Evolutionary conservation across 345 rosid species (phyloP), one percentile per base, ranked within the genome.

Genomic region (Anastatica hierochuntica): DNA sequence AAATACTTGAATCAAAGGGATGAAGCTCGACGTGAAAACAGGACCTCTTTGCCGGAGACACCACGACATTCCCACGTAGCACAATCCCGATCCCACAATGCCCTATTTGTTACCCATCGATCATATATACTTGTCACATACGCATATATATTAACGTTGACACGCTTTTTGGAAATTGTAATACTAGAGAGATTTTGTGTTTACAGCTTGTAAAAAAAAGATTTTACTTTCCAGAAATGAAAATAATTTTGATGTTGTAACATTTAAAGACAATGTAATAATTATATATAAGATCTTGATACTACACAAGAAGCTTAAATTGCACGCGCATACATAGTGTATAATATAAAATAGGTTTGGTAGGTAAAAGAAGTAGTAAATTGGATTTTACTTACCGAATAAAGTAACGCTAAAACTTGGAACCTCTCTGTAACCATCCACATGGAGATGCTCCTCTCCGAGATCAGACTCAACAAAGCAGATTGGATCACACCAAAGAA

Each of bases 1-100:
- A 64, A 83, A 75, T 64, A 83, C 73, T 53, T 85, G 95, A 49
- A 75, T 60, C 19, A 81, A 60, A 33, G 95, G 95, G 47, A 74
- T 75, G 60, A 88, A 83, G 15, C 89, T 81, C 12, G 95, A 72
- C 1, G 97, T 85, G 75, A 85, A 85, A 20, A 85, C 76, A 0
- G 97, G 88, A 20, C 88, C 95, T 56, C 79, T 77, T 53, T 79
- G 79, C 64, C 78, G 70, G 13, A 85, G 90, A 64, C 84, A 83
- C 94, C 95, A 85, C 3, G 94, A 72, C 88, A 89, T 79, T n/a
- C 81, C 94, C 19, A 83, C 95, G 36, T 69, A 78, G 65, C 90
- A 81, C 73, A 89, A 40, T 2, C 86, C 95, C 14, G 95, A 83
- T 44, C 84, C 95, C 18, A 81, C 80, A 48, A 77, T 67, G 12